Conservation (phyloP, 2,329 filamentous ascomycete species). For the Calonectria montana region DNA sequence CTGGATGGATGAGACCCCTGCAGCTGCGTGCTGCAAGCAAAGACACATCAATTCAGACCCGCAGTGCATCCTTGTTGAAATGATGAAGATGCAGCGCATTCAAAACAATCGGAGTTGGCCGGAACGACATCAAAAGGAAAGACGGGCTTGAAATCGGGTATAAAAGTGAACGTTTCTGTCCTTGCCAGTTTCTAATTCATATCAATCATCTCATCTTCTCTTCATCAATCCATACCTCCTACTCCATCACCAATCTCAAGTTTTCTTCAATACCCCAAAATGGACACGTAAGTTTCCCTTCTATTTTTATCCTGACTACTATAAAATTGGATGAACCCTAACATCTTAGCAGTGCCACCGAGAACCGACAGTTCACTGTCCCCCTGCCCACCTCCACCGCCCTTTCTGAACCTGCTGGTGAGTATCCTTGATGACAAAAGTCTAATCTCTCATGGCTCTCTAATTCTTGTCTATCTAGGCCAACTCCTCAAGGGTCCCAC, state of each 20-base stretch:
- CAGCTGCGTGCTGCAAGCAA: neutral
- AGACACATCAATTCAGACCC: neutral
- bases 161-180: neutral
- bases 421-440: neutral
- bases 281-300: neutral
- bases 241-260: neutral
- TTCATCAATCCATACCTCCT: neutral
- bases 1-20: neutral
- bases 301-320: neutral
- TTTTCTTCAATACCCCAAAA: neutral
- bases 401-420: neutral
- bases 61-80: neutral
- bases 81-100: neutral
- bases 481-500: neutral
- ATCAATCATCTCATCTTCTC: neutral
- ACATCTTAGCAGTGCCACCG: neutral
- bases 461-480: neutral
- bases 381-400: neutral
- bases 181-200: neutral
- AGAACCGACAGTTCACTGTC: neutral
- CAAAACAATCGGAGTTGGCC: neutral
- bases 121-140: neutral
- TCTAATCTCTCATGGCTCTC: neutral
- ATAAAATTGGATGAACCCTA: neutral
- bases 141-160: neutral